Percentiles rank a stretch among this genome's conserved stretches.
These are phyloP conservation scores for Ceraceosorus bombacis DNA, from an alignment of 1,284 basidiomycete species.

Conservation along the genomic window DNA sequence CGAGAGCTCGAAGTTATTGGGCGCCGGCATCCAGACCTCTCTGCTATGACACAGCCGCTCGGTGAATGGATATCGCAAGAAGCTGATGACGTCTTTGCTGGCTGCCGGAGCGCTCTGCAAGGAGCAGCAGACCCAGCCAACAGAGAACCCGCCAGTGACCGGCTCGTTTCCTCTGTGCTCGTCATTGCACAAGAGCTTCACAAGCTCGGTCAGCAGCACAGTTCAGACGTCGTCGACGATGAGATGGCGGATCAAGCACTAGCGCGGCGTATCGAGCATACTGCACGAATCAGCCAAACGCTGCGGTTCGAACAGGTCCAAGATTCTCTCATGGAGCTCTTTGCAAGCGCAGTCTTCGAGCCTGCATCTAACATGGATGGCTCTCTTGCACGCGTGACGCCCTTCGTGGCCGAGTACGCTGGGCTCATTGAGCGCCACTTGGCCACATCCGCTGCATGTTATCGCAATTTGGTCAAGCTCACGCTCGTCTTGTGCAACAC, in stretches of 20 bases:
- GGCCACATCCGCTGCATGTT: constrained; percentile 56
- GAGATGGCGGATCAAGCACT: constrained; percentile 27
- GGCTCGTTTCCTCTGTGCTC: constrained; percentile 35
- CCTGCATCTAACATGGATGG: not conserved
- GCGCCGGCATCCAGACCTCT: not conserved
- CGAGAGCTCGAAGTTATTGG: not conserved
- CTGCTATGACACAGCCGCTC: constrained; percentile 7
- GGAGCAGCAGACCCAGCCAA: no score
- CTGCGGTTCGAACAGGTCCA: no score
- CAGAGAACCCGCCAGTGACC: constrained; percentile 6
- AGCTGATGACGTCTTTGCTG: not conserved
- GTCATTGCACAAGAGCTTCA: constrained; percentile 41
- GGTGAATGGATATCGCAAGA: constrained; percentile 8
- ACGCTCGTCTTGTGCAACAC: constrained; percentile 69
- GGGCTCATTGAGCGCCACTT: constrained; percentile 51
- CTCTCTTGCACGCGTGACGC: constrained; percentile 24
- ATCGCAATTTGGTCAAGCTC: constrained; percentile 76
- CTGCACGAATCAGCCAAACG: constrained; percentile 11
- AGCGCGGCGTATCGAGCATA: constrained; percentile 11
- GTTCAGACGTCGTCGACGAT: constrained; percentile 2
- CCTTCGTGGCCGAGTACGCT: constrained; percentile 36
- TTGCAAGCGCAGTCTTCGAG: no score
- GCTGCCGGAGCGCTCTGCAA: no score
- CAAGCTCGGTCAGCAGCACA: constrained; percentile 4
- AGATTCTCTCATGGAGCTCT: no score